Conservation (phyloP, 2,329 filamentous ascomycete genomes). For the Trichoderma lentiforme region DNA sequence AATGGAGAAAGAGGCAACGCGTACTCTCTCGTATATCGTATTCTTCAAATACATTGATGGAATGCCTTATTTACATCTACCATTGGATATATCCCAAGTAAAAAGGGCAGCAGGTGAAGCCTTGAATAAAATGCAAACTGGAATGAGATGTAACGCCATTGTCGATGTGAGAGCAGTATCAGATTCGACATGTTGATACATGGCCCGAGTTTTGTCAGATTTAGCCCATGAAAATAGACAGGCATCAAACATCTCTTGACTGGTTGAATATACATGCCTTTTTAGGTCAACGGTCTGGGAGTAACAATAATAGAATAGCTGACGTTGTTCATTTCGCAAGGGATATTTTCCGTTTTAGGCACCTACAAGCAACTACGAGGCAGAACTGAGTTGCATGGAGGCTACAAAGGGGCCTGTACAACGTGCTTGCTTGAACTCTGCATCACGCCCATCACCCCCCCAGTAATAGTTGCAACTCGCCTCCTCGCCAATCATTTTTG, state of each 20-base stretch:
- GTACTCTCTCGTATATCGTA: background rate
- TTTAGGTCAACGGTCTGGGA: background rate
- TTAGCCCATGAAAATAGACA: background rate
- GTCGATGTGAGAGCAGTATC: no score
- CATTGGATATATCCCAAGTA: rapidly evolving
- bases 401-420: background rate
- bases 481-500: background rate
- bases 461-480: background rate
- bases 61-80: background rate
- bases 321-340: background rate
- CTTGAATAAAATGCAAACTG: background rate
- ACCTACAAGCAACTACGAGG: background rate
- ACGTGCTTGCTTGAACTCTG: background rate
- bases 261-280: background rate
- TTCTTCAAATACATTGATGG: background rate
- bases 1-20: background rate
- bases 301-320: background rate
- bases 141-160: background rate
- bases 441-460: no score
- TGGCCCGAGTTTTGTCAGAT: background rate
- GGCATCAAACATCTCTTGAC: background rate
- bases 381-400: background rate
- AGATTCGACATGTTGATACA: background rate
- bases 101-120: background rate
- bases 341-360: background rate